Evolutionary conservation across 116 monocot species (phyloP).

Genomic region (Posidonia oceanica): DNA sequence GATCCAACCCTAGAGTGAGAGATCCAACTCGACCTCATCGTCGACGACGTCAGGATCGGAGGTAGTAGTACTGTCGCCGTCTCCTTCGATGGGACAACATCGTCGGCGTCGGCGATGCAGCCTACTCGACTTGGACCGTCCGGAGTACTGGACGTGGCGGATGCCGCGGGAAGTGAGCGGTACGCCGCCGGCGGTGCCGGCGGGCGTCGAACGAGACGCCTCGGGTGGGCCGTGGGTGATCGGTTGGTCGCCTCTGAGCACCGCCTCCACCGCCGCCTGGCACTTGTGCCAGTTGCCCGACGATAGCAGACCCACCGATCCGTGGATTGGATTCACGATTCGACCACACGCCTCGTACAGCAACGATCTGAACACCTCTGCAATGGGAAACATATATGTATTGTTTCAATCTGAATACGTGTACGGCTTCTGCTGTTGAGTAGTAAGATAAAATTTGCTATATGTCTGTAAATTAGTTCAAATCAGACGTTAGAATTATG

Average conservation of each 20-base stretch:
- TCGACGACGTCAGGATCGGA: neutral
- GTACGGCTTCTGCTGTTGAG: no score
- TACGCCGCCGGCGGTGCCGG: neutral
- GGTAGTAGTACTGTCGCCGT: no score
- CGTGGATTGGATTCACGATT: constrained; percentile 45
- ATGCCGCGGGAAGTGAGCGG: constrained; percentile 28
- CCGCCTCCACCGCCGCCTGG: constrained; percentile 37
- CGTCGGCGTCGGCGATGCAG: neutral
- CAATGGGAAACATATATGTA: no score
- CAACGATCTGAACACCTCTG: constrained; percentile 41
- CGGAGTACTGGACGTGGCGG: constrained; percentile 16
- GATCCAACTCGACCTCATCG: constrained; percentile 13
- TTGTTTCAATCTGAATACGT: no score
- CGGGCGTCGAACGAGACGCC: neutral
- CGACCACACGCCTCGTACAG: constrained; percentile 45
- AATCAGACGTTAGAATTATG: no score
- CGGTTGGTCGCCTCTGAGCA: constrained; percentile 20
- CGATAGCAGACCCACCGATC: constrained; percentile 39
- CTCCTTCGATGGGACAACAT: neutral
- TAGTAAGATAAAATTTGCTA: no score
- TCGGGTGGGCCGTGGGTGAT: constrained; percentile 12
- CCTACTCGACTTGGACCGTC: no score
- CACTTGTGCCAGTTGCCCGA: constrained; percentile 34
- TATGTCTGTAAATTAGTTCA: no score
- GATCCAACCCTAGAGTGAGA: constrained; percentile 12